Base-by-base conservation (phyloP, 2,329 filamentous ascomycete species). In the Xylariaceae sp. region DNA sequence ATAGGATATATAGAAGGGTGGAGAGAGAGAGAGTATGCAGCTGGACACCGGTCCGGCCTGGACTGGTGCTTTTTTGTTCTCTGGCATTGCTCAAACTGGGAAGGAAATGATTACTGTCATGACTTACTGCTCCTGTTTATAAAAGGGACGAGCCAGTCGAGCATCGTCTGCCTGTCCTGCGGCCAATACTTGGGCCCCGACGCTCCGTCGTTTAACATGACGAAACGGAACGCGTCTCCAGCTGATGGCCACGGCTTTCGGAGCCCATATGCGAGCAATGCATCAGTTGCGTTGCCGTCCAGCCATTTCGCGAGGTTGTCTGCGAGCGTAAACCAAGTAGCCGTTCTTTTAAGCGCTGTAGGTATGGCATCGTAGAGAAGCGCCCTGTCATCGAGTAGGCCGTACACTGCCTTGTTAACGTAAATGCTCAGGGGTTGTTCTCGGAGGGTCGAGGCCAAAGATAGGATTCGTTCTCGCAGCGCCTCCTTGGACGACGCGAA, bases 401-500 rank as follows among this genome's bases (percentile, higher is more conserved):
- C 77, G 24, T 77, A 75, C 3, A 72, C 63, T 1, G 71, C 72
- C 31, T 67, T 71, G 64, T 80, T 77, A 49, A 82, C 56, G 46
- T 80, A 79, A 11, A 78, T 74, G 2, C 66, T 65, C 21, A 79
- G 57, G 0, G 79, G 78, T 6, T 79, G 68, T 3, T 72, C 63
- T 23, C 69, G 66, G 3, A 82, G 65, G 2, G 67, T 59, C 0
- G 67, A 58, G 1, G 76, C 61, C 3, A 76, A 70, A 0, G 54
- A 36, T 2, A 74, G 52, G 1, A 82, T 65, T 23, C 70, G 70
- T 0, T 63, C 53, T 16, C 65, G 59, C 8, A 79, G 65, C 4
- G 67, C 70, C 24, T 76, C 68, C 36, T 71, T 73, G 1, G 77
- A 72, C 2, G 68, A 60, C 8, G 72, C 73, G 9, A 78, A 58